Evolutionary conservation across 805 yeast genomes (phyloP).

Genomic region (Tetrapisispora phaffii): DNA sequence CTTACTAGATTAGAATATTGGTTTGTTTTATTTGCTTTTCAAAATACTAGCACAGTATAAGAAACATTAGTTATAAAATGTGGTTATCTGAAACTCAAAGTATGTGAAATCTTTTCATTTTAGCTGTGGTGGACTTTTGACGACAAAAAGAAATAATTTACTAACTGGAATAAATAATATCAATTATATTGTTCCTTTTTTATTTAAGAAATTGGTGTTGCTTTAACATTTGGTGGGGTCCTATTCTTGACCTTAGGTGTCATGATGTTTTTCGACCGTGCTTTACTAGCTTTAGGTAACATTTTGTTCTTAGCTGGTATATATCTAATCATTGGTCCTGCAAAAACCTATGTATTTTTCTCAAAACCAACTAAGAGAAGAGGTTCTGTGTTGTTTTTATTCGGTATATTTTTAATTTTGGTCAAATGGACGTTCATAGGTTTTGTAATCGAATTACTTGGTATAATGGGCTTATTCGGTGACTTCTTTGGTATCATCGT

Average conservation of each 20-base stretch:
- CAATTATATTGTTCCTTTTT: background rate
- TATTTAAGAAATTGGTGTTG: conserved; percentile 76
- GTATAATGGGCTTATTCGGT: conserved; percentile 84
- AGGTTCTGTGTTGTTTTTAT: conserved; percentile 69
- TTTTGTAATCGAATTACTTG: conserved; percentile 73
- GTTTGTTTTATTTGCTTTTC: too few relatives aligned
- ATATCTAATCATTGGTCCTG: conserved; percentile 76
- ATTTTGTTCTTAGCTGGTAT: conserved; percentile 72
- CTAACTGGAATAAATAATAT: background rate
- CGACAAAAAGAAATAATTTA: too few relatives aligned
- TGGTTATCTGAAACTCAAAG: conserved; percentile 74
- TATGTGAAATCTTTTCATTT: conserved; percentile 30
- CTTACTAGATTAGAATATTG: too few relatives aligned
- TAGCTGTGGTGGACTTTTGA: background rate
- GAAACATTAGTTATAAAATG: conserved; percentile 28
- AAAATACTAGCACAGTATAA: too few relatives aligned
- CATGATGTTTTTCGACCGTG: conserved; percentile 77
- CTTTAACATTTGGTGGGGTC: conserved; percentile 76
- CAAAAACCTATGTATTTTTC: conserved; percentile 72
- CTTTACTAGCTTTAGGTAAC: conserved; percentile 83
- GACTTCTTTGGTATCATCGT: conserved; percentile 88
- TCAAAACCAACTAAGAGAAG: conserved; percentile 78
- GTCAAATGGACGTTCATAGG: conserved; percentile 74
- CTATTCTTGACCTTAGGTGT: conserved; percentile 74
- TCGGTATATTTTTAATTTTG: conserved; percentile 70